These are phyloP conservation scores for Proliferodiscus dingleyae DNA, from an alignment of 2,329 filamentous ascomycete species.

Conservation along the genomic window DNA sequence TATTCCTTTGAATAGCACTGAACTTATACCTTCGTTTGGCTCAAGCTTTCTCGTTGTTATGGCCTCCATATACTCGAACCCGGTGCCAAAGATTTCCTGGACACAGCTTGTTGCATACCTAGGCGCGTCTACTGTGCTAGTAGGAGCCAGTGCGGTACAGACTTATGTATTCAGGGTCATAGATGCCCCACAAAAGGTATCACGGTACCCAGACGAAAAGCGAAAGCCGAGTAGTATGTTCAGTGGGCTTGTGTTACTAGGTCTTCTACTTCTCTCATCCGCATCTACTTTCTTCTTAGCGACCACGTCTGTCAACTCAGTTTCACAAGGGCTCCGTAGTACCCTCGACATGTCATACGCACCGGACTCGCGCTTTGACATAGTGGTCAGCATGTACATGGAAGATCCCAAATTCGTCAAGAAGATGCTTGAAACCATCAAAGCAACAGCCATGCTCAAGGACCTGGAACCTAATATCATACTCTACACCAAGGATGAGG, in stretches of 20 bases:
- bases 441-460: conserved; percentile 17
- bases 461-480: conserved; percentile 18
- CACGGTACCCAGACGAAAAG: neutral
- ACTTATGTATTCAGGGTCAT: conserved; percentile 1
- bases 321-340: conserved; percentile 5
- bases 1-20: conserved; percentile 3
- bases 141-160: conserved; percentile 12
- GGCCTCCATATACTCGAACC: conserved; percentile 12
- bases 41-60: conserved; percentile 15
- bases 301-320: conserved; percentile 5
- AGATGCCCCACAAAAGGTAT: conserved; percentile 1
- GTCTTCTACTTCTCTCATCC: conserved; percentile 4
- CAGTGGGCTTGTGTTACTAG: conserved; percentile 4
- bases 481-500: conserved; percentile 26
- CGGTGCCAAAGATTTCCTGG: conserved; percentile 17
- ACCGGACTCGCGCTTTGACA: conserved; percentile 22
- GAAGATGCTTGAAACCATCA: conserved; percentile 19
- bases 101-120: conserved; percentile 18
- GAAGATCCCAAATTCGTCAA: conserved; percentile 20
- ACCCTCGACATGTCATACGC: conserved; percentile 17
- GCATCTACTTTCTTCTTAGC: conserved; percentile 3
- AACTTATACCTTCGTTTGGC: conserved; percentile 11
- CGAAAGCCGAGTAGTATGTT: conserved; percentile 10
- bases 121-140: conserved; percentile 8
- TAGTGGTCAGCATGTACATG: conserved; percentile 26